Conservation (phyloP, 2,329 filamentous ascomycete species). For the Penicillium capsulatum region DNA sequence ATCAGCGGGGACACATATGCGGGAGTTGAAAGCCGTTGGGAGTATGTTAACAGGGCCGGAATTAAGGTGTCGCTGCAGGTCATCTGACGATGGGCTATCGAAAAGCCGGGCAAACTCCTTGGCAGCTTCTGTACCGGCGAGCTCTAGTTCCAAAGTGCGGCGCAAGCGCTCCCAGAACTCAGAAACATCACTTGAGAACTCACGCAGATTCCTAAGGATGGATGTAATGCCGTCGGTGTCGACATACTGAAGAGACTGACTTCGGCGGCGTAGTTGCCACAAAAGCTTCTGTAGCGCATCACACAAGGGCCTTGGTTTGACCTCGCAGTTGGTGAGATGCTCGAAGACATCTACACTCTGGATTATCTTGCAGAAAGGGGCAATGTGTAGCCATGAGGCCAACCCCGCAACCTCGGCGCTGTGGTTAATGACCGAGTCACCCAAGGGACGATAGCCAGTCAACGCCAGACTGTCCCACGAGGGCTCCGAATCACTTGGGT, state of each 20-base stretch:
- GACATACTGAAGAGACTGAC: constrained; percentile 38
- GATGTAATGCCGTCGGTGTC: constrained; percentile 42
- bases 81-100: constrained; percentile 36
- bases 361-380: constrained; percentile 56
- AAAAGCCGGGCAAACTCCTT: constrained; percentile 46
- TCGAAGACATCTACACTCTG: constrained; percentile 49
- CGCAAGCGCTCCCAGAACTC: constrained; percentile 55
- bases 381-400: constrained; percentile 56
- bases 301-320: constrained; percentile 50
- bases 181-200: constrained; percentile 50
- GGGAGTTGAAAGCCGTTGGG: constrained; percentile 37
- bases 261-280: constrained; percentile 48
- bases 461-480: constrained; percentile 55
- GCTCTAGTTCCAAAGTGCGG: constrained; percentile 50
- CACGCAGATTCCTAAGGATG: constrained; percentile 39
- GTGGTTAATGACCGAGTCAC: constrained; percentile 44
- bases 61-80: constrained; percentile 14
- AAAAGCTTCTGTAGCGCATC: constrained; percentile 51
- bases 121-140: constrained; percentile 43
- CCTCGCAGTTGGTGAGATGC: constrained; percentile 43
- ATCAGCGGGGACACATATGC: constrained; percentile 38
- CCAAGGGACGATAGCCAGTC: constrained; percentile 54
- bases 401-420: constrained; percentile 52
- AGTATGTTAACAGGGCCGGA: constrained; percentile 32
- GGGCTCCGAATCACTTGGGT: constrained; percentile 51